Evolutionary conservation across 352 stramenopile genomes (phyloP).

Genomic region (Elongisporangium anandrum): DNA sequence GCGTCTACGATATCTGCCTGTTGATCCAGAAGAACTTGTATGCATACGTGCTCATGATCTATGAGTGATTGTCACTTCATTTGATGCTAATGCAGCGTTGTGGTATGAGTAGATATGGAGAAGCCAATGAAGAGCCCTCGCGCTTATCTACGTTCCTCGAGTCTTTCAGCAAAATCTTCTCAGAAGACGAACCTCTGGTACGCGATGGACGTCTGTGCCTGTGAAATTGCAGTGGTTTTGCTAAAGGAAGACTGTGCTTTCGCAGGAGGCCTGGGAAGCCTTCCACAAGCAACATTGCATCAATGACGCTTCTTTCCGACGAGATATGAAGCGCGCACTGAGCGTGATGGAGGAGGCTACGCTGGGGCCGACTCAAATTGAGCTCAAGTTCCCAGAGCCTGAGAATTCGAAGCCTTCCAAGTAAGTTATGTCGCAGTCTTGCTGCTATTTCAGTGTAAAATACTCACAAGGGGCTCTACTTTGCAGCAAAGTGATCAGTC

Average conservation of each 20-base stretch:
- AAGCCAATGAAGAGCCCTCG: slow-evolving; percentile 14
- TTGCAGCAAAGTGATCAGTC: slow-evolving; percentile 19
- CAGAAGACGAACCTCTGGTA: slow-evolving; percentile 62
- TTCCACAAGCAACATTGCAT: slow-evolving; percentile 40
- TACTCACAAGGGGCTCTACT: background rate
- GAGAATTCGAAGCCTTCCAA: background rate
- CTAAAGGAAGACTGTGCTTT: slow-evolving; percentile 1
- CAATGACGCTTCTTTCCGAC: slow-evolving; percentile 39
- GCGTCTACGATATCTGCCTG: slow-evolving; percentile 44
- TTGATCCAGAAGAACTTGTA: slow-evolving; percentile 43
- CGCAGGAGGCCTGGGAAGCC: slow-evolving; percentile 47
- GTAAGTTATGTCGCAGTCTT: slow-evolving; percentile 4
- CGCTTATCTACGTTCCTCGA: slow-evolving; percentile 39
- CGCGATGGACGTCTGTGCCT: background rate
- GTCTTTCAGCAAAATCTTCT: slow-evolving; percentile 45
- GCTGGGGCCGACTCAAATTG: slow-evolving; percentile 53
- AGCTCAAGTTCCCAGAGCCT: slow-evolving; percentile 25
- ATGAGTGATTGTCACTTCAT: background rate
- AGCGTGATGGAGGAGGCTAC: slow-evolving; percentile 38
- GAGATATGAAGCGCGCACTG: slow-evolving; percentile 68
- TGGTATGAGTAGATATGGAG: slow-evolving; percentile 5
- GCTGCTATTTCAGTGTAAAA: background rate
- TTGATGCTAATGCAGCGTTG: background rate
- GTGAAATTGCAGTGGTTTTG: background rate
- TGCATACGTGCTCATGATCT: slow-evolving; percentile 21